Base-by-base conservation (phyloP, 2,329 filamentous ascomycete species). In the Leptographium galeiforme region DNA sequence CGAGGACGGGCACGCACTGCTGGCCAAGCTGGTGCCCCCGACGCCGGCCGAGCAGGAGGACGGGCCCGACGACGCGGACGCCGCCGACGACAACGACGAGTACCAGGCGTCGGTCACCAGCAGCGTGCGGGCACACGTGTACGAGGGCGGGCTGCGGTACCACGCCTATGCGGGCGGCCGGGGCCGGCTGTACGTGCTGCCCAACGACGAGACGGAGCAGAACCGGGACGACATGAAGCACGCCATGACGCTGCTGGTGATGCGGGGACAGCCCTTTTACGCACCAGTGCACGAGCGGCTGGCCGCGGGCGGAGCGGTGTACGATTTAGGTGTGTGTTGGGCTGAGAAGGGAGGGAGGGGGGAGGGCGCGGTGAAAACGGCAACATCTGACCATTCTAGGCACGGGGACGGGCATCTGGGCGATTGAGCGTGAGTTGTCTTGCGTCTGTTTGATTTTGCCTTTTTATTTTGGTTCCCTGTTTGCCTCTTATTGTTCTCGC, bases 381-480 rank as follows among this genome's bases (percentile, higher is more conserved):
- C 10, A 10, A 10, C 6, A 18, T 50, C n/a, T 25, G 41, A 14
- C 44, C 25, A 2, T 13, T 30, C 8, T 52, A 74, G 72, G 72
- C 19, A 76, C 74, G 6, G 74, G 74, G 12, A 76, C 73, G 11
- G 74, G 74, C 2, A 71, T 70, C 55, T 77, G 74, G 74, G 71
- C 69, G 46, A 68, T 75, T 47, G 70, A 76, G 57, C 61, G 74
- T 76, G 63, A 67, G 74, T 68, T 49, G 40, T 46, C 19, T 18
- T 10, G 19, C 18, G n/a, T 25, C 3, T 8, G 8, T 8, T 11
- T 47, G 30, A 25, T 25, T 25, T 25, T 25, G 25, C 25, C 2
- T 25, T 16, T 46, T 13, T 25, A 3, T 39, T 25, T 33, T 34
- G n/a, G n/a, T n/a, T n/a, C n/a, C 18, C 34, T 14, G 16, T 33